A percentile compares a stretch with the other conserved stretches of the same genome.
Conservation (phyloP, 441 rosid genomes). For the Isatis lusitanica region DNA sequence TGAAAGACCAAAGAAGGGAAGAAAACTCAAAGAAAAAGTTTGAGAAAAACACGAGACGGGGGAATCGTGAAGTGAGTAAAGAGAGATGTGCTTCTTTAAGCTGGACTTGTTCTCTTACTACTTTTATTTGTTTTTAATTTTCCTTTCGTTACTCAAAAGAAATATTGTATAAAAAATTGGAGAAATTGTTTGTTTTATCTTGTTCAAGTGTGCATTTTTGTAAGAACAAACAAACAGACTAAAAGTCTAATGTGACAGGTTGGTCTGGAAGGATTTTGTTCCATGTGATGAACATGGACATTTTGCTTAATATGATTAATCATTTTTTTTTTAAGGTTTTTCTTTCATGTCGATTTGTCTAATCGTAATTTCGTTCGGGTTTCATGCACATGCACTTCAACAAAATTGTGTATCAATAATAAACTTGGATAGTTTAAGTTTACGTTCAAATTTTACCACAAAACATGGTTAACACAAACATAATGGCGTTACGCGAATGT, state of each 20-base stretch:
- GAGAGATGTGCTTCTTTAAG: conserved; percentile 22
- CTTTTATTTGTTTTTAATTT: background rate
- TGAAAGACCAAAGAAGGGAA: conserved; percentile 25
- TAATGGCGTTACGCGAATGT: background rate
- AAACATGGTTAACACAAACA: background rate
- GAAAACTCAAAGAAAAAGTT: conserved; percentile 2
- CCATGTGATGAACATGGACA: conserved; percentile 31
- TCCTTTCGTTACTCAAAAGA: background rate
- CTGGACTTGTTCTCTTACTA: conserved; percentile 25
- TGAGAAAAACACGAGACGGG: conserved; percentile 30
- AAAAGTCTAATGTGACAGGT: conserved; percentile 36
- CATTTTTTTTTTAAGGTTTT: background rate
- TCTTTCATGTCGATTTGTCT: background rate
- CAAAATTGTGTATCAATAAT: background rate
- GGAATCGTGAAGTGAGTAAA: conserved; percentile 38
- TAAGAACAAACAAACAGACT: conserved; percentile 6
- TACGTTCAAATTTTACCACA: too few relatives aligned
- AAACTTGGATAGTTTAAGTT: too few relatives aligned
- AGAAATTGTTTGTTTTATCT: background rate
- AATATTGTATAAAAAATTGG: background rate
- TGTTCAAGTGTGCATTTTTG: conserved; percentile 25
- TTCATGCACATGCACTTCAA: background rate
- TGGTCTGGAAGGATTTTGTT: conserved; percentile 28
- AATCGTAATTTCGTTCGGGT: background rate
- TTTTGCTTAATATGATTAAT: conserved; percentile 8